Base-by-base conservation (phyloP, 441 rosid genomes). In the Adansonia madagascariensis region DNA sequence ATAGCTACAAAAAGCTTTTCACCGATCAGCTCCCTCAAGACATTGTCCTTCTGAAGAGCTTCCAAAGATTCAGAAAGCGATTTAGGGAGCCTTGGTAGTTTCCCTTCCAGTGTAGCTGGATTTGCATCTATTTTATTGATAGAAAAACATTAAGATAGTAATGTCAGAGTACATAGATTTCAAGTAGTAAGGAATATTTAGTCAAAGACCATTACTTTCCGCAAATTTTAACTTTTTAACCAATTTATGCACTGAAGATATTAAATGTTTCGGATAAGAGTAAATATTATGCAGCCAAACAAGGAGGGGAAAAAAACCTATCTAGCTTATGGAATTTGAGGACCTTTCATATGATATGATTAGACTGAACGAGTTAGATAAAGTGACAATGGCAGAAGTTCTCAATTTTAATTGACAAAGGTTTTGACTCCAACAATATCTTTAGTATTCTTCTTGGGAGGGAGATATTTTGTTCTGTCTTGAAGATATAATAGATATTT, bases 51-150 rank as follows among this genome's bases (percentile, higher is more conserved):
- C 64, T 80, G 75, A 12, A 94, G 86, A 79, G 97, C 94, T 84
- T 88, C 89, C 68, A 96, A 75, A 70, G 98, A 88, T 79, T 92
- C 97, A 0, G 87, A 74, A 18, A 96, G 97, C 47, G 94, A 81
- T 60, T 15, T 8, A 18, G 98, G 99, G 79, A 96, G 86, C 61
- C 98, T 89, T 11, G 75, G 77, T 78, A 91, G 77, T 72, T 86
- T 81, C 24, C 80, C 90, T 53, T 84, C 86, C 4, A 88, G 85
- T 75, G 75, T 81, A 3, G 86, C 83, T 9, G 98, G 99, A 77
- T 96, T 89, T 82, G 62, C 76, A 79, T 88, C 98, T 94, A 89
- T 78, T 85, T 18, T 60, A 66, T 67, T 44, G 39, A 77, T 41
- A 55, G 24, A 65, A 75, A 70, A 11, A 46, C 75, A 63, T 46